Evolutionary conservation across 2,329 filamentous ascomycete genomes (phyloP).

Genomic region (Didymella arachidicola): DNA sequence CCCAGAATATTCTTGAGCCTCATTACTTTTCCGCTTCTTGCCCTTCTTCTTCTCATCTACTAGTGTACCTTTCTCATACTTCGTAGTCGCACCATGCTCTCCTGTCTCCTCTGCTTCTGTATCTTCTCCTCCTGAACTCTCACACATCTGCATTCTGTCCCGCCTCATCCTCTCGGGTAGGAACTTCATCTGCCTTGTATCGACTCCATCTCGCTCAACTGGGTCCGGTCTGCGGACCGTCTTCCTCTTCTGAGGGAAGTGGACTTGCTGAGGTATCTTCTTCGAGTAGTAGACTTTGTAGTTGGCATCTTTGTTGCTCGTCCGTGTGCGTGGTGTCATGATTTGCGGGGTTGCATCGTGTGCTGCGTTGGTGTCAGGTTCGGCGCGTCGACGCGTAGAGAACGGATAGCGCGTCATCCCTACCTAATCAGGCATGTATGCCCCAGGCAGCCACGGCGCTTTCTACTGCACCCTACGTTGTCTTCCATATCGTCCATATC

Average conservation of each 20-base stretch:
- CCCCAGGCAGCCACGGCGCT: background rate
- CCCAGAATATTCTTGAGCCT: slow-evolving; percentile 11
- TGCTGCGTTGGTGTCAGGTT: background rate
- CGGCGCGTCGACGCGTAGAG: slow-evolving; percentile 21
- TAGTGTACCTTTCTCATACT: background rate
- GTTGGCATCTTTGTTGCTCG: slow-evolving; percentile 34
- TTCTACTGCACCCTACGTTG: background rate
- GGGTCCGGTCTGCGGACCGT: slow-evolving; percentile 34
- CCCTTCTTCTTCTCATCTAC: slow-evolving; percentile 16
- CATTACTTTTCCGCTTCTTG: slow-evolving; percentile 30
- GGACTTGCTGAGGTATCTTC: slow-evolving; percentile 39
- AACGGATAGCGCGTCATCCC: slow-evolving; percentile 9
- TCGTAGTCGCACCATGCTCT: background rate
- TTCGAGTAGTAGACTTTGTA: slow-evolving; percentile 45
- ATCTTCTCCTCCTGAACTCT: slow-evolving; percentile 14
- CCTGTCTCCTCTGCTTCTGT: background rate
- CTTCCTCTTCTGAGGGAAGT: slow-evolving; percentile 42
- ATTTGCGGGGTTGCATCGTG: slow-evolving; percentile 10
- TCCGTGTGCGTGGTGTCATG: slow-evolving; percentile 43
- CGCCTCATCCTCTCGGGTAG: slow-evolving; percentile 39
- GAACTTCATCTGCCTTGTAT: slow-evolving; percentile 41
- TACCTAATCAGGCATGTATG: slow-evolving; percentile 9
- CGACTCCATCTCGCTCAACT: slow-evolving; percentile 23
- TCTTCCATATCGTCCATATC: too few species aligned
- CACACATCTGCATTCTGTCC: slow-evolving; percentile 1